Conservation (phyloP, 108 stramenopile species). For the Mayamaea pseudoterrestris region DNA sequence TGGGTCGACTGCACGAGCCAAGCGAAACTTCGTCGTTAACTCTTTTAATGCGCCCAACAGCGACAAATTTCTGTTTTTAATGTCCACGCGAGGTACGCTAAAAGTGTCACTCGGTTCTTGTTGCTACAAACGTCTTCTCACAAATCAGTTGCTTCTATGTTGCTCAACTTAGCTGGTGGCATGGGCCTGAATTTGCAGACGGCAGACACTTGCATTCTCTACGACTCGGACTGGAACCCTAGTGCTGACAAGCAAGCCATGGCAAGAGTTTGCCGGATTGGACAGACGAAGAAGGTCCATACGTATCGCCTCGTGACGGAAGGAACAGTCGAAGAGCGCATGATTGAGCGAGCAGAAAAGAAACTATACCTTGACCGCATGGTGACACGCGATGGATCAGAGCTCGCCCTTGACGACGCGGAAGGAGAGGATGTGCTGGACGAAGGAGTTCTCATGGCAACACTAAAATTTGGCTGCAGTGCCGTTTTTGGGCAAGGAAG, state of each 20-base stretch:
- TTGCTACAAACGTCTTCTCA: too few species aligned
- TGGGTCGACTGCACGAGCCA: conserved; percentile 59
- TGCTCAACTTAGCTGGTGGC: too few species aligned
- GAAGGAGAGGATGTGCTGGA: conserved; percentile 50
- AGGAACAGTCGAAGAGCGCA: conserved; percentile 85
- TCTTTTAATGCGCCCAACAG: conserved; percentile 79
- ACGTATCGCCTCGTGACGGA: conserved; percentile 74
- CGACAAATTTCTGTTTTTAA: conserved; percentile 76
- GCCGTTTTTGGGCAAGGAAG: conserved; percentile 43
- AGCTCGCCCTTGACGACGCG: not conserved
- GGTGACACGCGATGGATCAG: conserved; percentile 47
- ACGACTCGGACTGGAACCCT: conserved; percentile 58
- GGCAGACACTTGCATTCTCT: conserved; percentile 86
- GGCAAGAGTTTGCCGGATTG: conserved; percentile 89
- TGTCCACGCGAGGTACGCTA: conserved; percentile 90
- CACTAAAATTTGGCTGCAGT: conserved; percentile 46
- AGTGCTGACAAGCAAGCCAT: conserved; percentile 88
- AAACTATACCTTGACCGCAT: conserved; percentile 67
- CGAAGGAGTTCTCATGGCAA: conserved; percentile 41
- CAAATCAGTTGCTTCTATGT: too few species aligned
- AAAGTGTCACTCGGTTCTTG: too few species aligned
- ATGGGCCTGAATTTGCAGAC: conserved; percentile 91
- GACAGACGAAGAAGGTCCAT: conserved; percentile 83
- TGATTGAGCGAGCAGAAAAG: conserved; percentile 74
- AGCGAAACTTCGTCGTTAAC: conserved; percentile 66